Evolutionary conservation across 169 alveolate species (phyloP).

Genomic region (Plasmodium inui): DNA sequence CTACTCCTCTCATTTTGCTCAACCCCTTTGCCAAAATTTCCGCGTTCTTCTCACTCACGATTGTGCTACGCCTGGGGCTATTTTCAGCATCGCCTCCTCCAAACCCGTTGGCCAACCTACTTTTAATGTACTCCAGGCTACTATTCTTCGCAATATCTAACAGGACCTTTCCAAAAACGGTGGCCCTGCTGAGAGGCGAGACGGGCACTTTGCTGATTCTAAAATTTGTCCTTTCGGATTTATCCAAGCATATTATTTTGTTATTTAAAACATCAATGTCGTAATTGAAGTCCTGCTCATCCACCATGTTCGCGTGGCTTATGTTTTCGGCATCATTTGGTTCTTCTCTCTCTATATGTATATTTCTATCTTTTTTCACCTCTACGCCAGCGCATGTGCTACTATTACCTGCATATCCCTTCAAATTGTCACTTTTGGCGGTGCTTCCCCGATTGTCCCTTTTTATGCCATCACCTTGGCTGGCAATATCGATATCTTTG

Average conservation of each 20-base stretch:
- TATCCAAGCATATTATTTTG: constrained; percentile 5
- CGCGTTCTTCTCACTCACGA: constrained; percentile 81
- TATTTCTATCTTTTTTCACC: neutral
- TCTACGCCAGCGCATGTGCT: neutral
- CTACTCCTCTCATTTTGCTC: constrained; percentile 93
- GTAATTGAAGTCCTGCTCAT: constrained; percentile 41
- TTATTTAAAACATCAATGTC: constrained; percentile 22
- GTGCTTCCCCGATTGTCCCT: neutral
- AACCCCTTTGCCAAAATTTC: constrained; percentile 82
- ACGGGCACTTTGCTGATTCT: constrained; percentile 63
- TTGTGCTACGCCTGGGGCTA: neutral
- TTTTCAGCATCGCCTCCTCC: neutral
- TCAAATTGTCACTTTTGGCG: neutral
- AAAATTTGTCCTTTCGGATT: constrained; percentile 15
- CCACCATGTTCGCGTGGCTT: constrained; percentile 17
- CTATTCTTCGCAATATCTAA: constrained; percentile 67
- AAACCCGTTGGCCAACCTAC: neutral
- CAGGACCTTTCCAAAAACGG: constrained; percentile 58
- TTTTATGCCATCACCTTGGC: neutral
- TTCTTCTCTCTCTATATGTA: neutral
- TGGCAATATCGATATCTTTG: neutral
- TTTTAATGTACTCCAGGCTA: constrained; percentile 61
- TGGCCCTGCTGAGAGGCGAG: constrained; percentile 59
- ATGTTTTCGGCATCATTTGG: neutral
- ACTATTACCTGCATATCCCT: neutral